A percentile compares a stretch with the other conserved stretches of the same genome.
Conservation (phyloP, 2,329 filamentous ascomycete genomes). For the Aureobasidium vineae region DNA sequence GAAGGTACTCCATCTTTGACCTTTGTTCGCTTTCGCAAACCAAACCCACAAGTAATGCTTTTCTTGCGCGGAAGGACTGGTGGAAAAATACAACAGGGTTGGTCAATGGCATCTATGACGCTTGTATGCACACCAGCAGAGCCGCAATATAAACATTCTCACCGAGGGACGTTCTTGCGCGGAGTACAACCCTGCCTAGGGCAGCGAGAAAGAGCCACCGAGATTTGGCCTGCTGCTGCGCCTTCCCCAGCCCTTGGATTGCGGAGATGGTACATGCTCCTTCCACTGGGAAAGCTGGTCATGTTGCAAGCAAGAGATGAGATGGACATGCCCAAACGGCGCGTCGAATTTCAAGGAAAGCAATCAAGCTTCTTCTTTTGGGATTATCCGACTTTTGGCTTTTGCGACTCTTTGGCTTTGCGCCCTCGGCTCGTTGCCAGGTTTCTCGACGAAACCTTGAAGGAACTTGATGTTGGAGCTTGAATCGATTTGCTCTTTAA, state of each 20-base stretch:
- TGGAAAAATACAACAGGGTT: background rate
- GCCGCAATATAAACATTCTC: no score
- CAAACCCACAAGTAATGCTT: no score
- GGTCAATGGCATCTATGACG: no score
- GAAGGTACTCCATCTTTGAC: no score
- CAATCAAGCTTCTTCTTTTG: background rate
- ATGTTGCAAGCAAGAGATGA: background rate
- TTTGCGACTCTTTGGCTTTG: no score
- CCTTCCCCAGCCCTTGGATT: background rate
- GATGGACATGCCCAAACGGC: background rate
- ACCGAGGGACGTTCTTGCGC: no score
- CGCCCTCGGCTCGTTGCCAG: background rate
- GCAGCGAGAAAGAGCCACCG: background rate
- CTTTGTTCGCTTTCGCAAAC: no score
- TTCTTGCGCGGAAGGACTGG: no score
- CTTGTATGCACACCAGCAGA: no score
- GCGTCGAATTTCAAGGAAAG: background rate
- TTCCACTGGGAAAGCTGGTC: background rate
- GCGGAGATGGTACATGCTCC: background rate
- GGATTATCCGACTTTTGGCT: background rate
- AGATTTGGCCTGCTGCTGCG: constrained; percentile 8
- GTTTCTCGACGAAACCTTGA: background rate
- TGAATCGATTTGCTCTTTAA: background rate
- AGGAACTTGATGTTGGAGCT: background rate
- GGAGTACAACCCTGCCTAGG: no score